These are phyloP conservation scores for Blumeriella jaapii DNA, from an alignment of 2,329 filamentous ascomycete genomes.

Conservation along the genomic window DNA sequence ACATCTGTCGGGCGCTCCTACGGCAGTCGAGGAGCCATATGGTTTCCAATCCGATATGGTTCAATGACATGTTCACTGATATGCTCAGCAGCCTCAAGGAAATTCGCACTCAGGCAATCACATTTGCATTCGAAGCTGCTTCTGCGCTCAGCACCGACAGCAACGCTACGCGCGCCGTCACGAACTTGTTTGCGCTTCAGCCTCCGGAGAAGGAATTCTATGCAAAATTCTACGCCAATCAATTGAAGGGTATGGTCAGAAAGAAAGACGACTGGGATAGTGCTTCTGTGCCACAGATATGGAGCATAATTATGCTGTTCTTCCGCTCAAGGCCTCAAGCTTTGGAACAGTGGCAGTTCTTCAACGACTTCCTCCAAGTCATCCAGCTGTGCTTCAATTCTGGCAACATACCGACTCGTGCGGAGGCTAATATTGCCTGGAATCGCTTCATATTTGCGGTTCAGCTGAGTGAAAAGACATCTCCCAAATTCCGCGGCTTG, in stretches of 20 bases:
- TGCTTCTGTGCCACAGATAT: constrained; percentile 70
- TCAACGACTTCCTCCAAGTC: constrained; percentile 63
- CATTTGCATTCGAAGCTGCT: constrained; percentile 60
- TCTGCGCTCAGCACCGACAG: constrained; percentile 58
- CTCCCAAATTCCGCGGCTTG: constrained; percentile 44
- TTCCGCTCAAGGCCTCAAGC: constrained; percentile 50
- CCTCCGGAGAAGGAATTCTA: constrained; percentile 35
- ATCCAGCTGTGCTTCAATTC: constrained; percentile 80
- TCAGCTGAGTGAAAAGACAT: constrained; percentile 47
- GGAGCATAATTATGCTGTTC: constrained; percentile 72
- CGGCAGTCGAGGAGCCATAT: constrained; percentile 61
- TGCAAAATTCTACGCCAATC: constrained; percentile 55
- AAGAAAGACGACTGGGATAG: constrained; percentile 43
- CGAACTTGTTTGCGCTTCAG: constrained; percentile 47
- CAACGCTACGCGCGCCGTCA: constrained; percentile 52
- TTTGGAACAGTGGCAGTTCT: constrained; percentile 57
- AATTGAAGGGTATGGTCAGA: constrained; percentile 57
- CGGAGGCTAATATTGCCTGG: constrained; percentile 76
- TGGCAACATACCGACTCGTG: constrained; percentile 55
- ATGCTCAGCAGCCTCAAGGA: constrained; percentile 72
- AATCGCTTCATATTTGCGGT: constrained; percentile 70
- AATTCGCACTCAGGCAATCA: constrained; percentile 62
- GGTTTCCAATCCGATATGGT: constrained; percentile 63
- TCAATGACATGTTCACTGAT: constrained; percentile 69
- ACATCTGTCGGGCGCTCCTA: constrained; percentile 68